phyloP scores from a whole-genome alignment of 2,329 filamentous ascomycete species.

The Paecilomyces niveus region DNA sequence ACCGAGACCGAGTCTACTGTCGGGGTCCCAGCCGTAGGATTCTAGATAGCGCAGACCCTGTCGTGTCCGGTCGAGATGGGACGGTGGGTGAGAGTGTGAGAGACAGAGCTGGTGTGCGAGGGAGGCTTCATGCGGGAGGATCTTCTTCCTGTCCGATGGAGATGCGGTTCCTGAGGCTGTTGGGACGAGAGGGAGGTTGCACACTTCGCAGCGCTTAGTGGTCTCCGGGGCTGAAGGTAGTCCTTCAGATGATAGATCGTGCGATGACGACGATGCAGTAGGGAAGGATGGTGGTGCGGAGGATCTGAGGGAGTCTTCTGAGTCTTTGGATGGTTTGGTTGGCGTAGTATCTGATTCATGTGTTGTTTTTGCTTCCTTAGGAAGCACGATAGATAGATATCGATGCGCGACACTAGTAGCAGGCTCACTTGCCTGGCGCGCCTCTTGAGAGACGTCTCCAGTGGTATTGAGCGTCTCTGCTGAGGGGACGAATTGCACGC shows the following conservation, averaged over 20 bases:
- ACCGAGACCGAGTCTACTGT: constrained; percentile 63
- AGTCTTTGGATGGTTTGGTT: not conserved
- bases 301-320: not conserved
- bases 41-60: constrained; percentile 51
- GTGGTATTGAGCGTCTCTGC: constrained; percentile 28
- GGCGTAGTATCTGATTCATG: constrained; percentile 5
- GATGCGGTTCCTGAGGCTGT: constrained; percentile 5
- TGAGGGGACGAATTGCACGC: constrained; percentile 53
- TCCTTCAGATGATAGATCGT: not conserved
- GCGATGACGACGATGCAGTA: not conserved
- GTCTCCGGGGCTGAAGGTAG: not conserved
- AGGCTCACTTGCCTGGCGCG: constrained; percentile 10
- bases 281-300: constrained; percentile 8
- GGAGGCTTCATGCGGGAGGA: constrained; percentile 40
- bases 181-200: constrained; percentile 48
- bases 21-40: constrained; percentile 54
- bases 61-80: constrained; percentile 50
- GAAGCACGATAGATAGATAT: constrained; percentile 43
- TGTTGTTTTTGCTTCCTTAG: constrained; percentile 8
- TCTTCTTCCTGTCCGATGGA: constrained; percentile 13
- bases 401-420: constrained; percentile 28
- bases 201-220: constrained; percentile 45
- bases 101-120: constrained; percentile 52
- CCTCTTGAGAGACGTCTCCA: constrained; percentile 14
- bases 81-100: constrained; percentile 51